Conservation (phyloP, 164 flowering plant species). For the Macadamia tetraphylla region DNA sequence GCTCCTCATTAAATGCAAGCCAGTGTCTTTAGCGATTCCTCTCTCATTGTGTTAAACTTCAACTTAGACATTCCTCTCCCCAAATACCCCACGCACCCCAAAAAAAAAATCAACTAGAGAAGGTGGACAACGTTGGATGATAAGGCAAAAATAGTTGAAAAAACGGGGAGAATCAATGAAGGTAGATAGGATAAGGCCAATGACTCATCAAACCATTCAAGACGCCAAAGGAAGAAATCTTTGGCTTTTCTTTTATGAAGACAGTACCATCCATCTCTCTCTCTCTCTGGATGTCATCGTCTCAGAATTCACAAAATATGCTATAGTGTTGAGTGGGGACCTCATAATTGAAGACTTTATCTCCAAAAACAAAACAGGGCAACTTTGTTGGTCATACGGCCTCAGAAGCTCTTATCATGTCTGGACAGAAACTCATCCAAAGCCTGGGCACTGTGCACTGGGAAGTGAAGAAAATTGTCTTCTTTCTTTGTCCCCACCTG, state of each 20-base stretch:
- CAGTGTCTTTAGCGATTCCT: too few relatives aligned
- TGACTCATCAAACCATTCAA: slow-evolving; percentile 19
- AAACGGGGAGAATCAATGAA: neutral
- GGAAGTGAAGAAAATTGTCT: too few relatives aligned
- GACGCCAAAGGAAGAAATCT: neutral
- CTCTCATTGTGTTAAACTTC: too few relatives aligned
- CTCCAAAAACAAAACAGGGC: neutral
- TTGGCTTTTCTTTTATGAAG: too few relatives aligned
- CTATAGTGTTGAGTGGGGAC: slow-evolving; percentile 11
- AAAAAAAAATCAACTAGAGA: neutral
- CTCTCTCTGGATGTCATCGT: slow-evolving; percentile 5
- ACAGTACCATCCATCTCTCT: neutral
- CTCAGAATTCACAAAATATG: slow-evolving; percentile 9
- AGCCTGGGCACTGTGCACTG: too few relatives aligned
- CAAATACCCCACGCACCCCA: too few relatives aligned
- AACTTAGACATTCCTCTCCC: too few relatives aligned
- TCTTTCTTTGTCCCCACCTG: too few relatives aligned
- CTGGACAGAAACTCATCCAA: too few relatives aligned
- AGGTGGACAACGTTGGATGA: slow-evolving; percentile 8
- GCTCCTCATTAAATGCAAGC: too few relatives aligned
- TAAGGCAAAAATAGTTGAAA: neutral
- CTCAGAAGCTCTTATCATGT: too few relatives aligned
- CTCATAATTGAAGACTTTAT: slow-evolving; percentile 9
- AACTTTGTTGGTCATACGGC: neutral
- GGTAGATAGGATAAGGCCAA: slow-evolving; percentile 18